Conservation (phyloP, 2,329 filamentous ascomycete genomes). For the Botrytis cinerea region DNA sequence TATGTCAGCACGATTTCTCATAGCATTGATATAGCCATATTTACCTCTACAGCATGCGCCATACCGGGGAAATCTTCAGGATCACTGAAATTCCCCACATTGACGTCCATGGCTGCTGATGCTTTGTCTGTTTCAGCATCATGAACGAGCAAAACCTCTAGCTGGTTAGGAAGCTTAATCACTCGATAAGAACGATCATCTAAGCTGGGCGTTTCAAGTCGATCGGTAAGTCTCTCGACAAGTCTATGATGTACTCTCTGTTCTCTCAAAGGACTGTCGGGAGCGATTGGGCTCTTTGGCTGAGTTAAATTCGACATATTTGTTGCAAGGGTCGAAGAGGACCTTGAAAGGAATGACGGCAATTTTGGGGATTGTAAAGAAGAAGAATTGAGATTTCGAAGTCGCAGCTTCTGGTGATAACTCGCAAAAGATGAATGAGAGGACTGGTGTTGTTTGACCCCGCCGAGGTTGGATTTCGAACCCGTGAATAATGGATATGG, state of each 20-base stretch:
- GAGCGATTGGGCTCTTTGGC: conserved; percentile 38
- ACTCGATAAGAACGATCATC: conserved; percentile 89
- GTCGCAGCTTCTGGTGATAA: conserved; percentile 5
- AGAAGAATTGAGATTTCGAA: not conserved
- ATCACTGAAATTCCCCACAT: conserved; percentile 95
- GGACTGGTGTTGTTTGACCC: conserved; percentile 10
- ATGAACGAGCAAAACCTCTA: conserved; percentile 90
- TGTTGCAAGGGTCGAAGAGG: not conserved
- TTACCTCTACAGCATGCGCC: conserved; percentile 82
- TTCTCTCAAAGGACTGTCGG: conserved; percentile 39
- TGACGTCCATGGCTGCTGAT: conserved; percentile 91
- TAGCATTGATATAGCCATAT: conserved; percentile 28
- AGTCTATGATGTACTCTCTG: conserved; percentile 36
- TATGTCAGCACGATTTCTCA: conserved; percentile 46
- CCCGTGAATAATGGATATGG: conserved; percentile 19
- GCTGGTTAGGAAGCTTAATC: conserved; percentile 80
- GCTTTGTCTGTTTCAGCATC: conserved; percentile 96
- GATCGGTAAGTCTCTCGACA: conserved; percentile 58
- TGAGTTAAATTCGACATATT: conserved; percentile 41
- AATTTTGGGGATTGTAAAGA: conserved; percentile 9
- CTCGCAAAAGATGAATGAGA: not conserved
- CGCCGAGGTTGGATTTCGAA: conserved; percentile 15
- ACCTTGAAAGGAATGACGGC: not conserved
- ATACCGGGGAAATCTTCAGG: conserved; percentile 88
- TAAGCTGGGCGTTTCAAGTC: conserved; percentile 77